A percentile compares a stretch with the other conserved stretches of the same genome.
phyloP scores from a whole-genome alignment of 2,329 filamentous ascomycete species.

The Colletotrichum simmondsii region DNA sequence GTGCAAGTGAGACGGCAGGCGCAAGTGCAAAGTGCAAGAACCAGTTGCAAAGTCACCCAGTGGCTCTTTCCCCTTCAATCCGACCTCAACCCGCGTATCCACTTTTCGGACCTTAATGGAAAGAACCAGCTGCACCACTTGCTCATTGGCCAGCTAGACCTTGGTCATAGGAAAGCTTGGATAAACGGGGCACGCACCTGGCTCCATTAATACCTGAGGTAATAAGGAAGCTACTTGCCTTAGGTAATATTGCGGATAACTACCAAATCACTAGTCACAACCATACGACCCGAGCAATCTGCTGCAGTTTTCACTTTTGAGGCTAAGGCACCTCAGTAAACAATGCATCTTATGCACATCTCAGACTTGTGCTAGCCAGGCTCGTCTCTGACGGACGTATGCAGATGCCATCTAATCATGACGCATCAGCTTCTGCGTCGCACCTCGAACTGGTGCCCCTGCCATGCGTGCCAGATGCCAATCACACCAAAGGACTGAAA shows the following conservation, averaged over 20 bases:
- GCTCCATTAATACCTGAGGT: too few species aligned
- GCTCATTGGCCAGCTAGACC: not conserved
- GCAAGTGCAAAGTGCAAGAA: not conserved
- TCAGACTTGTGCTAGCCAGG: constrained; percentile 11
- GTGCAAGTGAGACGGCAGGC: constrained; percentile 6
- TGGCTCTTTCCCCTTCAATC: constrained; percentile 22
- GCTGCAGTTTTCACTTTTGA: not conserved
- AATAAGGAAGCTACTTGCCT: too few species aligned
- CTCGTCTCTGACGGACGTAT: constrained; percentile 8
- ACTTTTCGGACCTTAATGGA: not conserved
- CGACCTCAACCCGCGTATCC: constrained; percentile 23
- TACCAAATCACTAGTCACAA: too few species aligned
- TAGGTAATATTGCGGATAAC: too few species aligned
- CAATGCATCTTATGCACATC: constrained; percentile 14
- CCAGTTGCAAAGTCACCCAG: not conserved
- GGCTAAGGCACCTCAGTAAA: not conserved
- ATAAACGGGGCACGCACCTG: not conserved
- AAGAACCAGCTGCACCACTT: not conserved
- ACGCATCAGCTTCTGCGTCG: constrained; percentile 11
- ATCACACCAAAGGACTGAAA: not conserved
- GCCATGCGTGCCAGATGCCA: constrained; percentile 10
- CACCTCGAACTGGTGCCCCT: not conserved
- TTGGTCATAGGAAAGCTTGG: not conserved
- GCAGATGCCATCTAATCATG: constrained; percentile 34
- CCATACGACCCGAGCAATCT: too few species aligned